Percentiles rank a stretch among this genome's conserved stretches.
Evolutionary conservation across 371 early-diverging fungal genomes (phyloP).

Genomic region (Mucor sp.): DNA sequence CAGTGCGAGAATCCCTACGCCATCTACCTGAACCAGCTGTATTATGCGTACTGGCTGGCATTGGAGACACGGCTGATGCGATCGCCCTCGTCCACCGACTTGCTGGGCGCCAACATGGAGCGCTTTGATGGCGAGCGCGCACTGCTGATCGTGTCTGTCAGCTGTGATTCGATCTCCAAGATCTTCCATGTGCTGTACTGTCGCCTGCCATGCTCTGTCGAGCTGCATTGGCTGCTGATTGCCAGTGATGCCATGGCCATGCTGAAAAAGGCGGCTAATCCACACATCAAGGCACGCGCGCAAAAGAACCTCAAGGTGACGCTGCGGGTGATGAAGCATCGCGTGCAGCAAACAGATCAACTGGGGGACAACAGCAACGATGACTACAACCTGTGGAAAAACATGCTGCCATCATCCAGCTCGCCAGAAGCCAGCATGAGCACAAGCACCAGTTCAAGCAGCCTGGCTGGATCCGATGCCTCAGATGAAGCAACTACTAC

Average conservation of each 20-base stretch:
- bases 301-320: conserved; percentile 23
- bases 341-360: conserved; percentile 1
- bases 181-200: conserved; percentile 30
- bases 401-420: conserved; percentile 7
- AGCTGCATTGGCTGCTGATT: conserved; percentile 42
- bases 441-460: conserved; percentile 22
- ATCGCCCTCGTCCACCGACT: conserved; percentile 22
- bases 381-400: conserved; percentile 6
- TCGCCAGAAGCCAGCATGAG: conserved; percentile 4
- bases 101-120: conserved; percentile 27
- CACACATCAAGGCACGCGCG: conserved; percentile 35
- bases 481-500: neutral
- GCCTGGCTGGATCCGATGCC: conserved; percentile 18
- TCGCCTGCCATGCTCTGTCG: conserved; percentile 36
- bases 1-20: conserved; percentile 29
- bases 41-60: conserved; percentile 38
- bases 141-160: conserved; percentile 40
- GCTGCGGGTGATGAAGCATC: conserved; percentile 20
- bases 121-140: conserved; percentile 42
- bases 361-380: neutral
- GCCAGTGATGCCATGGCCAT: conserved; percentile 34
- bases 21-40: conserved; percentile 35
- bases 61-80: conserved; percentile 41
- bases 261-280: conserved; percentile 27
- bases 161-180: conserved; percentile 41